Evolutionary conservation across 345 rosid genomes (phyloP).

Genomic region (Garcia nutans): DNA sequence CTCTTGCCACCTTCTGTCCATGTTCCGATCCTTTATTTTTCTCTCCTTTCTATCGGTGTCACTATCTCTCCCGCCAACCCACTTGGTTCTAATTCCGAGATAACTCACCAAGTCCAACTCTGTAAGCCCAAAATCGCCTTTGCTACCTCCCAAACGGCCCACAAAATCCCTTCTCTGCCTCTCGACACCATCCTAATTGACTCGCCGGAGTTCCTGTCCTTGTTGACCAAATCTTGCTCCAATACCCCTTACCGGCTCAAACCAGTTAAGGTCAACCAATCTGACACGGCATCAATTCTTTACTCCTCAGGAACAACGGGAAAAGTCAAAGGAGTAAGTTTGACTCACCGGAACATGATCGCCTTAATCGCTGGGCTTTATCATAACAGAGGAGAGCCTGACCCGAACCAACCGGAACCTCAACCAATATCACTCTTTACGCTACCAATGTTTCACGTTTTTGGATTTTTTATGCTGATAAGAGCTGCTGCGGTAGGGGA

Average conservation of each 20-base stretch:
- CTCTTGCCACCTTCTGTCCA: constrained; percentile 59
- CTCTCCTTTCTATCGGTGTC: constrained; percentile 71
- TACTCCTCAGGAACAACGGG: constrained; percentile 91
- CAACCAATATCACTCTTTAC: constrained; percentile 51
- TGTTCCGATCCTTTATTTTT: constrained; percentile 64
- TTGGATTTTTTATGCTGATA: constrained; percentile 43
- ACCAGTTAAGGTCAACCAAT: constrained; percentile 42
- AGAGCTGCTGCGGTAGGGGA: constrained; percentile 37
- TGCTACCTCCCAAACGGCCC: constrained; percentile 49
- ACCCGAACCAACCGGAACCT: constrained; percentile 18
- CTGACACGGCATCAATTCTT: constrained; percentile 65
- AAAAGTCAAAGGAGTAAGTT: constrained; percentile 57
- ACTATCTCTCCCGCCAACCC: constrained; percentile 75
- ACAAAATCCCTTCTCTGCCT: constrained; percentile 40
- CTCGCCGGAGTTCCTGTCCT: constrained; percentile 70
- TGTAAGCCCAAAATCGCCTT: constrained; percentile 66
- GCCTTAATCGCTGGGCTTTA: constrained; percentile 51
- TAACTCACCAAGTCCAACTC: constrained; percentile 57
- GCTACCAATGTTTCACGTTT: constrained; percentile 47
- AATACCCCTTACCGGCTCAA: not conserved
- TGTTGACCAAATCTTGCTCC: constrained; percentile 27
- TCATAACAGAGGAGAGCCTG: constrained; percentile 17
- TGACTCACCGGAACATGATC: constrained; percentile 71
- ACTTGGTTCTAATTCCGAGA: constrained; percentile 51
- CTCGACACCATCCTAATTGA: constrained; percentile 53